Evolutionary conservation across 73 alveolate species (phyloP).

Genomic region (Stentor coeruleus): DNA sequence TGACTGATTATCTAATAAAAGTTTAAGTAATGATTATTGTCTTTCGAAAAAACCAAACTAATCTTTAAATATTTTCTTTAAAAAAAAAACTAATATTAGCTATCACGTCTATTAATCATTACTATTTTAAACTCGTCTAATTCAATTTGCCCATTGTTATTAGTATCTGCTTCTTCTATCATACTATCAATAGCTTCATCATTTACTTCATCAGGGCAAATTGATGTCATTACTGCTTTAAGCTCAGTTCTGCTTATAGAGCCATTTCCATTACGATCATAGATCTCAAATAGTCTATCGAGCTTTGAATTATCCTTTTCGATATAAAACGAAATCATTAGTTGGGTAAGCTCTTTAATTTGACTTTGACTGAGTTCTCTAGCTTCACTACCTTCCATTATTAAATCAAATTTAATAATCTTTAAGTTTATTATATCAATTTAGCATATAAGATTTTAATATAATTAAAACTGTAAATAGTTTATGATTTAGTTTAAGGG

Average conservation of each 20-base stretch:
- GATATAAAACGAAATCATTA: background rate
- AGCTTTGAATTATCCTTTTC: background rate
- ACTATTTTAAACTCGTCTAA: slow-evolving; percentile 26
- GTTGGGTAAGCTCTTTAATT: background rate
- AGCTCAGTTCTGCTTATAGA: background rate
- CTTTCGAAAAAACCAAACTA: too few species aligned
- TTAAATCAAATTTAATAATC: too few species aligned
- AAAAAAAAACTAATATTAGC: background rate
- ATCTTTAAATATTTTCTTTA: too few species aligned
- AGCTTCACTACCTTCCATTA: background rate
- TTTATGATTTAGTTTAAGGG: too few species aligned
- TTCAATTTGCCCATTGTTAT: slow-evolving; percentile 32
- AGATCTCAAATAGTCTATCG: background rate
- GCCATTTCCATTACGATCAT: slow-evolving; percentile 11
- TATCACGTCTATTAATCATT: background rate
- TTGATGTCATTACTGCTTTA: background rate
- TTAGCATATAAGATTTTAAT: too few species aligned
- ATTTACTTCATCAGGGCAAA: background rate
- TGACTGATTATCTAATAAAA: too few species aligned
- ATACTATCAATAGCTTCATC: slow-evolving; percentile 27
- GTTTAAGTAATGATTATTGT: too few species aligned
- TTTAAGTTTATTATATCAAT: too few species aligned
- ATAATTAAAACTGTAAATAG: too few species aligned
- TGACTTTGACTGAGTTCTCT: background rate
- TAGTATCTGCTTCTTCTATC: slow-evolving; percentile 32